Base-by-base conservation (phyloP, 805 yeast genomes). In the Wickerhamiella vanderwaltii region DNA sequence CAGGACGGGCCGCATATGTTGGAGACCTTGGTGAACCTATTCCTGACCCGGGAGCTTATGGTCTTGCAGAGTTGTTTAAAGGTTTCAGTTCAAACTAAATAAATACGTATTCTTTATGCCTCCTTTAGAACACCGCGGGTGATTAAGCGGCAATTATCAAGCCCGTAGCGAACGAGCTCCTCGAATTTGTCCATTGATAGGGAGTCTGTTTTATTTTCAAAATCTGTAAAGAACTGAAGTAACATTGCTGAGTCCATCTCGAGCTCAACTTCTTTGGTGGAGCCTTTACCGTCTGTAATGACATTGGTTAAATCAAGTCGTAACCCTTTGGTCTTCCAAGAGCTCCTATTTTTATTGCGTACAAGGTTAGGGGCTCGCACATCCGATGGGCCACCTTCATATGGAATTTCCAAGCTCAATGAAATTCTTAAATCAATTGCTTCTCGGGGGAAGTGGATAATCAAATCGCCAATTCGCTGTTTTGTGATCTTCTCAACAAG, bases 41-140 rank as follows among this genome's bases (percentile, higher is more conserved):
- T 23, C 94, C 95, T 1, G 97, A 87, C 54, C 95, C 97, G 4
- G 96, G 97, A 49, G 95, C 96, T 2, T 74, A 84, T 44, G 96
- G 96, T 3, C 64, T 87, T 18, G 80, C 76, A 26, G 82, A 72
- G 18, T 56, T 74, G 13, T 55, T 73, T 16, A 64, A 69, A 47
- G 79, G 78, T 1, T 42, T 58, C 16, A n/a, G n/a, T n/a, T n/a
- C n/a, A n/a, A n/a, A n/a, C n/a, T 11, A 30, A 13, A 30, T 11
- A 30, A 17, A n/a, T 28, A 35, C 11, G 12, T 16, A 25, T 15
- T 26, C 9, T 15, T 9, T 19, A 17, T 9, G 15, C 25, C 15
- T 9, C 24, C 35, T 17, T 28, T 9, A 20, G 19, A 12, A 53
- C 15, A 20, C 45, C 41, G 12, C 59, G 41, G 5, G 49, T 58